Base-by-base conservation (phyloP, 352 stramenopile species). In the Pythium monospermum region DNA sequence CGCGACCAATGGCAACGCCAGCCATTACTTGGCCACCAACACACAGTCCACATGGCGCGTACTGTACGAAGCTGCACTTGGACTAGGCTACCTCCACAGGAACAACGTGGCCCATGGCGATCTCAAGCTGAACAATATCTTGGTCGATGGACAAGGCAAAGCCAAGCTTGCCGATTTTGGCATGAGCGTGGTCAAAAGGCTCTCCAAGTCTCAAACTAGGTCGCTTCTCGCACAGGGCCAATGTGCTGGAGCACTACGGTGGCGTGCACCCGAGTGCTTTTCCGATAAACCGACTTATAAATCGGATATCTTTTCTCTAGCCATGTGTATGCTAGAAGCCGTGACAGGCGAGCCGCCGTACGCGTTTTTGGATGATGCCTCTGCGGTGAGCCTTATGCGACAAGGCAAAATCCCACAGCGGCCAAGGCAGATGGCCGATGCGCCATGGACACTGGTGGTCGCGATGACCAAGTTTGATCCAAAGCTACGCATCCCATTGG, bases 91-190 rank as follows among this genome's bases (percentile, higher is more conserved):
- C 41, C 59, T 84, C 2, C 73, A 84, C 18, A 57, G 61, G 11
- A 48, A 57, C 12, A 42, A 54, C 6, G 59, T 81, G 6, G 30
- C 75, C 37, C 68, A 79, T 13, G 54, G 68, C 2, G 46, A 73
- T 18, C 46, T 74, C 47, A 98, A 97, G 64, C 94, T 86, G 22
- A 60, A 65, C 21, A 61, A 79, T n/a, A 49, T 84, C 16, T 55
- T 79, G 6, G 48, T 83, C 7, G 59, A 45, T 11, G 30, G 23
- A 1, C 51, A 70, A 21, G 50, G 70, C 15, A 28, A 57, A 11
- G 61, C 64, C 1, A 70, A 58, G n/a, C 23, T 79, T 5, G 60
- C 59, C 4, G 66, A 71, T 27, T 79, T 76, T 51, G 62, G 52
- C 2, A 44, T 76, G 6, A 66, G 46, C 26, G 54, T 43, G 19